Evolutionary conservation across 129 eudicot species (phyloP), one percentile per base, ranked within the genome.

Genomic region (Flaveria linearis): DNA sequence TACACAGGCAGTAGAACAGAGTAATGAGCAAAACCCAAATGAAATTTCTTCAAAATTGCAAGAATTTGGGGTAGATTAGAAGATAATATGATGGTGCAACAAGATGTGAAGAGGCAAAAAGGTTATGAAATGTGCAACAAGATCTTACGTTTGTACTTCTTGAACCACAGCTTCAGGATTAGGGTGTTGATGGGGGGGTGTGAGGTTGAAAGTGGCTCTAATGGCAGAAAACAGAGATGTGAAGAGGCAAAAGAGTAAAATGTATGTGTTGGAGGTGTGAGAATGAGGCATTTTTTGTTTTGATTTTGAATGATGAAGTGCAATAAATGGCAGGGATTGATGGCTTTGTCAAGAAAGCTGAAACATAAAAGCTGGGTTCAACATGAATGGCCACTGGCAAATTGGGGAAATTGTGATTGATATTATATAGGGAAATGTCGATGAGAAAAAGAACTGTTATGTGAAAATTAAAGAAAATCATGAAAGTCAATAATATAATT

Each of bases 181-280:
- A 50, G 98, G 98, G 86, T 86, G 94, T 80, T 90, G 98, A 78
- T 93, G 93, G 30, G 97, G 88, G 69, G 91, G 96, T 6, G 96
- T 86, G 83, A 85, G 90, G 76, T 92, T 92, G 69, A 85, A 71
- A 69, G 84, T 75, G 18, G 89, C 87, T 74, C 63, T 68, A 73
- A 69, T 79, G 74, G 73, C 70, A 23, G 81, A 76, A 58, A 84
- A 83, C 42, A 84, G 76, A 30, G 76, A 82, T 60, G 78, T 55
- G 14, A 84, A 81, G 76, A 86, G 79, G 84, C 82, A 85, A 71
- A 86, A 77, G n/a, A 86, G 69, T 75, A 87, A 66, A 84, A 91
- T 85, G 92, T 75, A 69, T 66, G 76, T 81, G 41, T 67, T 80
- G 5, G 61, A 53, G 42, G 79, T 64, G 70, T 74, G 76, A 20